Evolutionary conservation across 1,139 yeast genomes (phyloP).

Genomic region (Candida smagusa): DNA sequence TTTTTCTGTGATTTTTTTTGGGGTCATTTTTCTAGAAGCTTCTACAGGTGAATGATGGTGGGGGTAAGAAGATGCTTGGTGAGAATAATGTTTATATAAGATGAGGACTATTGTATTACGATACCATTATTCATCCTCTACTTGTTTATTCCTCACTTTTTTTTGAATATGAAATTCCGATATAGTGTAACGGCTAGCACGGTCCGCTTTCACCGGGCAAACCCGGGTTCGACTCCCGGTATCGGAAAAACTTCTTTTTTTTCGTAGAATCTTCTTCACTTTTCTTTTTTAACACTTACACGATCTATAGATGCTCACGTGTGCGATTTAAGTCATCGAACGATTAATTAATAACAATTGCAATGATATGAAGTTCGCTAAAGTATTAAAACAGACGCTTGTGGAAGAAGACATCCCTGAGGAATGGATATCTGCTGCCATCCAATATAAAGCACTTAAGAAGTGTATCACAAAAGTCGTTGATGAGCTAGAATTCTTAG

Average conservation of each 20-base stretch:
- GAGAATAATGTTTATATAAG: background rate
- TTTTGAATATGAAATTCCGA: constrained; percentile 37
- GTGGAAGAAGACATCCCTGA: constrained; percentile 60
- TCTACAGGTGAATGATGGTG: background rate
- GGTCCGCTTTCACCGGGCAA: constrained; percentile 82
- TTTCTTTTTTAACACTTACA: too few relatives aligned
- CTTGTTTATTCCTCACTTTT: too few relatives aligned
- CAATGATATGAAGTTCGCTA: constrained; percentile 65
- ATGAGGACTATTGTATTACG: too few relatives aligned
- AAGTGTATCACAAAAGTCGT: constrained; percentile 65
- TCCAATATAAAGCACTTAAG: constrained; percentile 67
- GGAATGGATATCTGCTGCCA: constrained; percentile 68
- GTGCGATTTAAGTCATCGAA: too few relatives aligned
- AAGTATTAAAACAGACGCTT: constrained; percentile 61
- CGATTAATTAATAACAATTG: constrained; percentile 1
- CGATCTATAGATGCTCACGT: too few relatives aligned
- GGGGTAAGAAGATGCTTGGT: background rate
- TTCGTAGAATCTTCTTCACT: too few relatives aligned
- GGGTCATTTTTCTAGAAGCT: constrained; percentile 1
- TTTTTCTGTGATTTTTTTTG: background rate
- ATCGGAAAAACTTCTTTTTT: constrained; percentile 41
- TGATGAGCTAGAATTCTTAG: constrained; percentile 51
- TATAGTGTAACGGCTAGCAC: constrained; percentile 82
- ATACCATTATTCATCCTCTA: too few relatives aligned
- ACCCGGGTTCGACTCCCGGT: constrained; percentile 85